These are phyloP conservation scores for Aegilops tauschii DNA, from an alignment of 176 grass and related monocot species.

Conservation along the genomic window DNA sequence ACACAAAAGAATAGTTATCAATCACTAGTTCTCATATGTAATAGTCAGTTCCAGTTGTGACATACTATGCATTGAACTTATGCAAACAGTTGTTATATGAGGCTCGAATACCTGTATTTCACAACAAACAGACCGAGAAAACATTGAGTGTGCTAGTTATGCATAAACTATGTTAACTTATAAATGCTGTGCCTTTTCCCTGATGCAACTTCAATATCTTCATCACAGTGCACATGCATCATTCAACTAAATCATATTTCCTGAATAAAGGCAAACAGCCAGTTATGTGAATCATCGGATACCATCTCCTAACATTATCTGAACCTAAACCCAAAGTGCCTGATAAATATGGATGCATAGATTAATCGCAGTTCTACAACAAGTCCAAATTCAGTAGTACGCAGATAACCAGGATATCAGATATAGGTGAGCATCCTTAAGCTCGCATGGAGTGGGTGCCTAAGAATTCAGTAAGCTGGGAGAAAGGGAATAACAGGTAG, in stretches of 20 bases:
- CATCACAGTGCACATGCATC: background rate
- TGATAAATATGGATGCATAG: background rate
- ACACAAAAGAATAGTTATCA: background rate
- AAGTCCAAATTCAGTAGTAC: background rate
- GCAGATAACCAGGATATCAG: background rate
- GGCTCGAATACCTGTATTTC: background rate
- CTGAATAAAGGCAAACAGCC: background rate
- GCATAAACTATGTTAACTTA: background rate
- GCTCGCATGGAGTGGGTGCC: background rate
- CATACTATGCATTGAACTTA: background rate
- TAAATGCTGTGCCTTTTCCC: background rate
- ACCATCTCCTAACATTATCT: background rate
- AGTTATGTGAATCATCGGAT: background rate
- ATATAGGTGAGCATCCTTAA: background rate
- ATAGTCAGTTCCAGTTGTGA: background rate
- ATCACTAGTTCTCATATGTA: background rate
- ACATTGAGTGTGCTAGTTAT: background rate
- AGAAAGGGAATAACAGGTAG: background rate
- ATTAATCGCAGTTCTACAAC: background rate
- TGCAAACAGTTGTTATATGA: background rate
- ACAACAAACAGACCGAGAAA: background rate
- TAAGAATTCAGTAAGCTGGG: background rate
- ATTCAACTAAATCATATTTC: background rate
- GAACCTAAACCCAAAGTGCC: background rate
- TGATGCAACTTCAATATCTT: background rate